Evolutionary conservation across 192 early-diverging fungal genomes (phyloP), one percentile per base, ranked within the genome.

Genomic region (Gaertneriomyces sp.): DNA sequence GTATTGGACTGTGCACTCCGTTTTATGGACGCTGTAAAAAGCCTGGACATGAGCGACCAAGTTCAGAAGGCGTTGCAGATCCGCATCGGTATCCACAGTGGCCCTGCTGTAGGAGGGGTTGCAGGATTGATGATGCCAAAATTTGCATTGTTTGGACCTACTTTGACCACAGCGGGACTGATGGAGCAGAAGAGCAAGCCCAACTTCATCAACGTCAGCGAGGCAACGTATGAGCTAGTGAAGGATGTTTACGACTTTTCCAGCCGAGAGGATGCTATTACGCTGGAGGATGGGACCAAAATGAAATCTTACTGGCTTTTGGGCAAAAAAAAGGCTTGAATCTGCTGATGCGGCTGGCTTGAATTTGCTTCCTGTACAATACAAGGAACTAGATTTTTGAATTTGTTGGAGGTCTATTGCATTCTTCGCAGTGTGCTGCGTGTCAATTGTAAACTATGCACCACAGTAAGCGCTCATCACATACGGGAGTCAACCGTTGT

Each of bases 81-180:
- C 61, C 70, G 79, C n/a, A 77, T 80, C 20, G 79, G 79, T 16
- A 63, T 80, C 41, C 79, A 80, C 66, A 64, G 68, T 17, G 79
- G 79, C 40, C 73, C 75, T 7, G 70, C 68, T 60, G 75, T 80
- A 16, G 75, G 71, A 7, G 79, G 79, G 39, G 76, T 80, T 16
- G 79, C 74, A 11, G 76, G 73, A 56, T 49, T 63, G 40, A 70
- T 63, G 16, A 76, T 76, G 75, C 79, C 79, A 50, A 77, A 76
- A 71, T 74, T 64, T 53, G 71, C 66, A 4, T 46, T 81, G 14
- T 77, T 81, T 49, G 79, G 79, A 44, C 74, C 77, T 64, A 68
- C 79, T 16, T 70, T 71, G 55, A 78, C 65, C 43, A 71, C 73
- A 44, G 77, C 76, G 2, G 63, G 61, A 11, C 73, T 69, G 66